Conservation (phyloP, 1,139 yeast species). For the Sugiyamaella pinicola region DNA sequence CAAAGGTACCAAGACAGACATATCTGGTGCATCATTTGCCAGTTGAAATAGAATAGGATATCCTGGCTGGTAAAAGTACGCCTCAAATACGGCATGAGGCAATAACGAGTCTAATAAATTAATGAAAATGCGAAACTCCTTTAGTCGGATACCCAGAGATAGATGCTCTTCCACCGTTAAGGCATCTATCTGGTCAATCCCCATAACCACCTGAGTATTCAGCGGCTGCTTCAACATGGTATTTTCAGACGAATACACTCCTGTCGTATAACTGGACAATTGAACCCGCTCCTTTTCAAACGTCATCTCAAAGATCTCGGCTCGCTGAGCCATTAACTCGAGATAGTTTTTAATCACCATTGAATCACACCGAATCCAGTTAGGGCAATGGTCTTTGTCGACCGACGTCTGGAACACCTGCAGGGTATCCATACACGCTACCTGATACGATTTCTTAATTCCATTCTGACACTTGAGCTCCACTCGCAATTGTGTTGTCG, state of each 20-base stretch:
- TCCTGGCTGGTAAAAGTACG: slow-evolving; percentile 33
- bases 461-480: slow-evolving; percentile 30
- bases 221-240: slow-evolving; percentile 40
- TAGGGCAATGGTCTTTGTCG: slow-evolving; percentile 28
- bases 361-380: slow-evolving; percentile 34
- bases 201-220: slow-evolving; percentile 34
- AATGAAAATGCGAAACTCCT: slow-evolving; percentile 37
- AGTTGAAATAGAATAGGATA: slow-evolving; percentile 33
- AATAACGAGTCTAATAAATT: slow-evolving; percentile 30
- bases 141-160: slow-evolving; percentile 35
- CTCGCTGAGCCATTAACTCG: slow-evolving; percentile 37
- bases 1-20: slow-evolving; percentile 1
- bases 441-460: slow-evolving; percentile 34
- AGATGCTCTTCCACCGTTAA: slow-evolving; percentile 29
- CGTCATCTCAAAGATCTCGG: slow-evolving; percentile 38
- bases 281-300: slow-evolving; percentile 28
- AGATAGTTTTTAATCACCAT: slow-evolving; percentile 32
- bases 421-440: slow-evolving; percentile 35
- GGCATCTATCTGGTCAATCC: slow-evolving; percentile 33
- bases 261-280: slow-evolving; percentile 38
- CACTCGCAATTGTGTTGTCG: slow-evolving; percentile 25
- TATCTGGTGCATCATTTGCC: slow-evolving; percentile 19
- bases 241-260: slow-evolving; percentile 29
- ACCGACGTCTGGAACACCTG: slow-evolving; percentile 31
- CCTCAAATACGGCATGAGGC: slow-evolving; percentile 25